Base-by-base conservation (phyloP, 192 early-diverging fungal genomes). In the Rhizophagus sp. region DNA sequence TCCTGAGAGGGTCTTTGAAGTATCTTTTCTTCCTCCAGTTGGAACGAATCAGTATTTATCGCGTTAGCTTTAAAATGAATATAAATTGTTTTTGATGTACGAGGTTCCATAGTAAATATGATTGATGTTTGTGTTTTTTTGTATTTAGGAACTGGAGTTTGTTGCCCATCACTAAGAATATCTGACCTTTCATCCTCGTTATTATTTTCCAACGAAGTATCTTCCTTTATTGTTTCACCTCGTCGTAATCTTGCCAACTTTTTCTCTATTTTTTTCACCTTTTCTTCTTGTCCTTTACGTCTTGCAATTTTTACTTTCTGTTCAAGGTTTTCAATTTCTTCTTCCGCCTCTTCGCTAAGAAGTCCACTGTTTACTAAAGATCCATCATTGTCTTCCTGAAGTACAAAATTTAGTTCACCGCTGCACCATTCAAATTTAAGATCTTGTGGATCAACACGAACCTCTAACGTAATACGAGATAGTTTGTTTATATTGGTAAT, bases 251-350 rank as follows among this genome's bases (percentile, higher is more conserved):
- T 92, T 39, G 91, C 89, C 24, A 97, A 82, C 77, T 95, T 94
- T 64, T 89, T 91, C 19, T 87, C 78, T 63, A 96, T 90, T 81
- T 97, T 97, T 61, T 91, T 89, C 0, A 94, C 90, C 82, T 99
- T 99, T 22, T 98, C 97, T 4, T 88, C 86, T 6, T 90, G 89
- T 19, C 93, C 93, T 83, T 99, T 99, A 49, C 96, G 89, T 62
- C 87, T 90, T 0, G 96, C 96, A 82, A 99, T 99, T 87, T 99
- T 99, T 64, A 98, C 86, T 82, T 98, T 99, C 78, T 98, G 98
- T 85, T 99, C 96, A 80, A 98, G 82, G 74, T 91, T 89, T 88
- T 99, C 98, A 65, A 99, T 95, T 83, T 97, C 92, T 84, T 99
- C 97, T 89, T 97, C 95, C 67, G 92, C 91, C 61, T 95, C 94